These are phyloP conservation scores for Nemania bipapillata DNA, from an alignment of 2,329 filamentous ascomycete species.

Conservation along the genomic window DNA sequence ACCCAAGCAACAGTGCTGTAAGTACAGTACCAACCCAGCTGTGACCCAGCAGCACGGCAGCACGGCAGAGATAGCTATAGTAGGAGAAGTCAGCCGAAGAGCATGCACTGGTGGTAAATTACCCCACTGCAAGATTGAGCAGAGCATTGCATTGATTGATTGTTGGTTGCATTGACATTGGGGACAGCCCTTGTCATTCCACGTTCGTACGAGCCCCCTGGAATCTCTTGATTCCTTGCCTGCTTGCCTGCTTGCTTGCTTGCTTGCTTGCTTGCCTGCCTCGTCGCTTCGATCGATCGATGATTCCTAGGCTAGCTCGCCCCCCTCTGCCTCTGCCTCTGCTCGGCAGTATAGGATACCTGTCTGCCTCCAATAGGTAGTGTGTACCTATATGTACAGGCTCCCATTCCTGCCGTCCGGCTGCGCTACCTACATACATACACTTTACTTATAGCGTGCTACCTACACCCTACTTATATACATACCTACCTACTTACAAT, in stretches of 20 bases:
- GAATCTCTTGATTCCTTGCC: neutral
- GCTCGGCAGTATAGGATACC: too few relatives aligned
- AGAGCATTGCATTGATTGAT: too few relatives aligned
- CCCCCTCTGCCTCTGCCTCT: slow-evolving; percentile 20
- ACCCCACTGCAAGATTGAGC: slow-evolving; percentile 22
- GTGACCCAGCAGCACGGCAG: too few relatives aligned
- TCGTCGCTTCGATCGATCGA: slow-evolving; percentile 6
- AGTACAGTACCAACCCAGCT: too few relatives aligned
- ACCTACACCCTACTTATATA: neutral
- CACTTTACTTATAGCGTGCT: neutral
- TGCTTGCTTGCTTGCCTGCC: too few relatives aligned
- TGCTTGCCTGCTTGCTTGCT: neutral
- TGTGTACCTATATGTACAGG: too few relatives aligned
- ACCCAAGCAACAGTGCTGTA: too few relatives aligned
- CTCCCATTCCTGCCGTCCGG: neutral
- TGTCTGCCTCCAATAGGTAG: too few relatives aligned
- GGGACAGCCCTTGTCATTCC: slow-evolving; percentile 5
- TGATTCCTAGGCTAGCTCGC: slow-evolving; percentile 12
- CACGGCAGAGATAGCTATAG: too few relatives aligned
- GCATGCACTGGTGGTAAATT: neutral
- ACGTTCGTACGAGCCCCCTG: neutral
- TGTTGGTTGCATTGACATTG: too few relatives aligned
- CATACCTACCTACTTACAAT: neutral
- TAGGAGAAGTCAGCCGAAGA: too few relatives aligned
- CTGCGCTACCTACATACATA: neutral